Percentiles rank a stretch among this genome's conserved stretches.
These are phyloP conservation scores for Fusarium sp. DNA, from an alignment of 2,329 filamentous ascomycete genomes.

Conservation along the genomic window DNA sequence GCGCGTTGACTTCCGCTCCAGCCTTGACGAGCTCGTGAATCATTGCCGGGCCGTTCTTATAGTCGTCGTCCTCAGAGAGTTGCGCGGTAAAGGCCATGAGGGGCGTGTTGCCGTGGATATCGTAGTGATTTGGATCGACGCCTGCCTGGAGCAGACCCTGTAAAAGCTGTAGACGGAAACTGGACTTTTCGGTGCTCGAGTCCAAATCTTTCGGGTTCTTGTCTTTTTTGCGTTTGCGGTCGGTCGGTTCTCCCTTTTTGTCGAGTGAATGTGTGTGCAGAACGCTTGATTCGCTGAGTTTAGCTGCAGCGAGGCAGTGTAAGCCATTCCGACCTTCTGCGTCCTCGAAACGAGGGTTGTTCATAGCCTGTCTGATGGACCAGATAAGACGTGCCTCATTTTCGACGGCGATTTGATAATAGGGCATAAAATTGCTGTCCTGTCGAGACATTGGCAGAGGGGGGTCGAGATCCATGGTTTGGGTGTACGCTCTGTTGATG, in stretches of 20 bases:
- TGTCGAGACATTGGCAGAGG: constrained; percentile 12
- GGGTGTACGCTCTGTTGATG: constrained; percentile 8
- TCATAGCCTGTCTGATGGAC: constrained; percentile 27
- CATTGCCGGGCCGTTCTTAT: constrained; percentile 57
- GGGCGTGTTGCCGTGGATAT: constrained; percentile 60
- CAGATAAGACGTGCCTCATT: constrained; percentile 39
- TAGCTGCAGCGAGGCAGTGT: constrained; percentile 65
- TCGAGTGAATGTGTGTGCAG: constrained; percentile 46
- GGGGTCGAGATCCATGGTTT: constrained; percentile 41
- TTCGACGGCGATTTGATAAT: constrained; percentile 11
- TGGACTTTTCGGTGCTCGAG: constrained; percentile 47
- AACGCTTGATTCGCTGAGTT: constrained; percentile 54
- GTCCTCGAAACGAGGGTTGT: constrained; percentile 41
- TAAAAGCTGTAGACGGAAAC: constrained; percentile 42
- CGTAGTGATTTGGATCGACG: constrained; percentile 63
- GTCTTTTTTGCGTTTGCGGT: constrained; percentile 15
- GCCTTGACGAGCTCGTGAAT: constrained; percentile 54
- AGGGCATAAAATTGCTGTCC: constrained; percentile 3
- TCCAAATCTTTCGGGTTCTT: constrained; percentile 42
- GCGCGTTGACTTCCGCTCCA: constrained; percentile 58
- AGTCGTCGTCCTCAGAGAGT: constrained; percentile 60
- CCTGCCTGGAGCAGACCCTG: constrained; percentile 48
- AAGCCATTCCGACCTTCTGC: constrained; percentile 63
- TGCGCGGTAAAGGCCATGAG: constrained; percentile 64
- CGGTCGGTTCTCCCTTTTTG: constrained; percentile 16